phyloP scores from a whole-genome alignment of 2,329 filamentous ascomycete genomes.

The Aureobasidium namibiae region DNA sequence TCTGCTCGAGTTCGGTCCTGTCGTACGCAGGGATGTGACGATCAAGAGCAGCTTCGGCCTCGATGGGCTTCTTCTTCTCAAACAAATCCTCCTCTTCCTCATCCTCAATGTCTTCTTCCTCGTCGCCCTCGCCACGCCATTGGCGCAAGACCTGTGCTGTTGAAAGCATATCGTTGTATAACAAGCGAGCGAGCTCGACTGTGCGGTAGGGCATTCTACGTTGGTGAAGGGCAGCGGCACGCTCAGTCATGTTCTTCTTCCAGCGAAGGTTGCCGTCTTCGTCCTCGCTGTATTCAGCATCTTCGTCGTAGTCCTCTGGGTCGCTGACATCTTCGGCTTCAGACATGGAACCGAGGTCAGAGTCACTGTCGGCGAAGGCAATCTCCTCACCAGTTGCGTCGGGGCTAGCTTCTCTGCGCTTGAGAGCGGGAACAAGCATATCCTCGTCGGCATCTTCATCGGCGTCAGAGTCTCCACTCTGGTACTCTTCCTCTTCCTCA shows the following conservation, averaged over 20 bases:
- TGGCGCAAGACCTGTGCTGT: conserved; percentile 66
- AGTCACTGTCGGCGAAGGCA: conserved; percentile 93
- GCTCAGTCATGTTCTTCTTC: conserved; percentile 79
- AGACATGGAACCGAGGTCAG: conserved; percentile 84
- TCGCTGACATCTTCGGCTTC: conserved; percentile 39
- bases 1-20: conserved; percentile 70
- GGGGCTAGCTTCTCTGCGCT: conserved; percentile 38
- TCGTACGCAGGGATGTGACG: conserved; percentile 71
- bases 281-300: conserved; percentile 40
- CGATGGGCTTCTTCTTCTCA: conserved; percentile 45
- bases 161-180: conserved; percentile 77
- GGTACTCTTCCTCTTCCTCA: conserved; percentile 51
- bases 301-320: conserved; percentile 22
- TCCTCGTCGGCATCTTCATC: conserved; percentile 19
- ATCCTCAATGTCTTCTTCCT: conserved; percentile 47
- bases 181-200: conserved; percentile 72
- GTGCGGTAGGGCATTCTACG: conserved; percentile 67
- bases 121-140: conserved; percentile 64
- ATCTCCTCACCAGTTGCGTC: conserved; percentile 61
- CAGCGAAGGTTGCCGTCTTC: conserved; percentile 69
- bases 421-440: conserved; percentile 35
- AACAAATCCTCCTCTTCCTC: conserved; percentile 60
- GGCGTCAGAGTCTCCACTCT: conserved; percentile 43
- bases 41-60: conserved; percentile 54
- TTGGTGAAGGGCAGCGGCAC: conserved; percentile 62